These are phyloP conservation scores for Periglandula ipomoeae DNA, from an alignment of 2,329 filamentous ascomycete genomes.

Conservation along the genomic window DNA sequence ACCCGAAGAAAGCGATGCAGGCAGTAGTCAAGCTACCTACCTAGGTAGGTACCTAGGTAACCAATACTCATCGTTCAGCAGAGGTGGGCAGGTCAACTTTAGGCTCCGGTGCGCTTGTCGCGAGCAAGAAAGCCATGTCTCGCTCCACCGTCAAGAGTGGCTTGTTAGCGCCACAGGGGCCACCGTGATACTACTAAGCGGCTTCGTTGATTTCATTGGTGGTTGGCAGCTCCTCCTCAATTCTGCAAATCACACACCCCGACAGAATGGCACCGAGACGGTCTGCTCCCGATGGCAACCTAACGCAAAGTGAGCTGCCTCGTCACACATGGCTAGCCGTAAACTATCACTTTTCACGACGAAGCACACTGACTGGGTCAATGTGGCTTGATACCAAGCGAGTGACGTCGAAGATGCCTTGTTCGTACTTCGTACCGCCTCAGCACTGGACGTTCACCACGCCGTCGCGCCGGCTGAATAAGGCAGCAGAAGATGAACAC, in stretches of 20 bases:
- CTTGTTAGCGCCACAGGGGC: neutral
- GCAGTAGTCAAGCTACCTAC: too few species aligned
- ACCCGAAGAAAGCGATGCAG: too few species aligned
- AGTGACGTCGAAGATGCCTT: neutral
- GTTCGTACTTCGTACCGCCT: neutral
- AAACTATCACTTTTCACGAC: neutral
- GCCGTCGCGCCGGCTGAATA: too few species aligned
- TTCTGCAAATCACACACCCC: neutral
- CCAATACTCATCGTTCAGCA: too few species aligned
- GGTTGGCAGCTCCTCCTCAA: neutral
- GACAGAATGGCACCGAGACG: neutral
- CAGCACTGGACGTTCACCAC: too few species aligned
- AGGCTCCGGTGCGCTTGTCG: slow-evolving; percentile 3
- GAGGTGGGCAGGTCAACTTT: too few species aligned
- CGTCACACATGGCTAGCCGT: slow-evolving; percentile 2
- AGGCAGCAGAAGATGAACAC: too few species aligned
- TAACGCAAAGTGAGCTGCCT: neutral
- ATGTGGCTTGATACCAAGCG: neutral
- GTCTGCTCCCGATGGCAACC: neutral
- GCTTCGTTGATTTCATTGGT: slow-evolving; percentile 1
- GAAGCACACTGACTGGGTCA: neutral
- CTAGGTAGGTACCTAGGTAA: too few species aligned
- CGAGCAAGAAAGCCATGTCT: neutral
- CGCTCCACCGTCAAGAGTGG: neutral
- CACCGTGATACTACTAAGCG: slow-evolving; percentile 1